Evolutionary conservation across 2,329 filamentous ascomycete genomes (phyloP).

Genomic region (Sporothrix brasiliensis): DNA sequence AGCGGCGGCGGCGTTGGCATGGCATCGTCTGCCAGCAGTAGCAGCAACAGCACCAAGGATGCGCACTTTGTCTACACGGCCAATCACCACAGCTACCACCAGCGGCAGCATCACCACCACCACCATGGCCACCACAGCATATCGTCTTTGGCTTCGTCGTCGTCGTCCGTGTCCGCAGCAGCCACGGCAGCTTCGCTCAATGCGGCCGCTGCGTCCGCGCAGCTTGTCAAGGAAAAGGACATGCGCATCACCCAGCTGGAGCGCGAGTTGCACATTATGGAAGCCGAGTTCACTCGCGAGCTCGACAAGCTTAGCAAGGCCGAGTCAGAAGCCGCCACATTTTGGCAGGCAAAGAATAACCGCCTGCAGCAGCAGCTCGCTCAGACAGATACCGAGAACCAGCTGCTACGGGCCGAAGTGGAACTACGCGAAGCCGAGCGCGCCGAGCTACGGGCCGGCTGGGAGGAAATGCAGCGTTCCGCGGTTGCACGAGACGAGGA

Average conservation of each 20-base stretch:
- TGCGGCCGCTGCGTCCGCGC: conserved; percentile 38
- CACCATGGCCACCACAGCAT: conserved; percentile 24
- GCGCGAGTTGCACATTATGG: conserved; percentile 56
- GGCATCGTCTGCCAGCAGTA: neutral
- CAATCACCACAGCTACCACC: conserved; percentile 21
- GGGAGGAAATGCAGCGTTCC: conserved; percentile 52
- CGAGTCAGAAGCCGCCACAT: conserved; percentile 59
- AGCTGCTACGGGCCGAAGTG: conserved; percentile 55
- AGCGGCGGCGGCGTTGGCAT: neutral
- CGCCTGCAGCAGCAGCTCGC: conserved; percentile 53
- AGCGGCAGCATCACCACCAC: conserved; percentile 31
- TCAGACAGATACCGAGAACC: conserved; percentile 56
- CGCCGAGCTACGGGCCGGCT: conserved; percentile 54
- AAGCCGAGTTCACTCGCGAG: conserved; percentile 57
- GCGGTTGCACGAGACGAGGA: conserved; percentile 59
- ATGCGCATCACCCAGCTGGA: conserved; percentile 57
- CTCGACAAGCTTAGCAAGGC: conserved; percentile 57
- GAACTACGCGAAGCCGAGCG: conserved; percentile 52
- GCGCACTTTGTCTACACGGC: conserved; percentile 19
- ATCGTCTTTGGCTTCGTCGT: conserved; percentile 1
- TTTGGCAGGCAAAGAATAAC: conserved; percentile 60
- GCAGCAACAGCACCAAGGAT: conserved; percentile 25
- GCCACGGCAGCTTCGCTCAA: conserved; percentile 29
- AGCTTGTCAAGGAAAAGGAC: conserved; percentile 52
- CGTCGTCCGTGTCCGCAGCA: conserved; percentile 32